Conservation (phyloP, 2,329 filamentous ascomycete genomes). For the Lasiodiplodia citricola region DNA sequence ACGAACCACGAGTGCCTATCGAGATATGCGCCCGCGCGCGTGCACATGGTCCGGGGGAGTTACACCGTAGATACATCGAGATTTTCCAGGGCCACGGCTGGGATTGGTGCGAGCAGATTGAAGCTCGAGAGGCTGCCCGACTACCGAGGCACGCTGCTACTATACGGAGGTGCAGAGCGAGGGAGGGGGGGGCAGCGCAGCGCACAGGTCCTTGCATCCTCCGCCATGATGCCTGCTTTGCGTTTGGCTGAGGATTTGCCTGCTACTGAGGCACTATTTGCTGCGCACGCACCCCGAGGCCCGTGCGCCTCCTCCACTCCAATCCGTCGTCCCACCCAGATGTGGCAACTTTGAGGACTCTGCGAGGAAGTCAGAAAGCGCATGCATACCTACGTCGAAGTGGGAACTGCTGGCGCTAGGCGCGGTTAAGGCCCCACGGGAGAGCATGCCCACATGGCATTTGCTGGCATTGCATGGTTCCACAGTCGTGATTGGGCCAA, state of each 20-base stretch:
- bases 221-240: background rate
- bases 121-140: background rate
- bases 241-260: background rate
- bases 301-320: background rate
- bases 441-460: constrained; percentile 1
- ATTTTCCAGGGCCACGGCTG: background rate
- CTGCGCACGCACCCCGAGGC: background rate
- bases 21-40: constrained; percentile 13
- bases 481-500: background rate
- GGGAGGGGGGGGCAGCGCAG: background rate
- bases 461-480: constrained; percentile 15
- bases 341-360: background rate
- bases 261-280: background rate
- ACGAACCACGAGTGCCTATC: constrained; percentile 19
- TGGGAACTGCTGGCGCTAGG: constrained; percentile 1
- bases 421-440: constrained; percentile 5
- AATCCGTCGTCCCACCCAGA: background rate
- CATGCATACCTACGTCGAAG: background rate
- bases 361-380: background rate
- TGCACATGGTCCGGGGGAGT: constrained; percentile 4
- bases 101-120: background rate
- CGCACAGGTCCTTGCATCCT: background rate
- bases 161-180: background rate
- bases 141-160: background rate
- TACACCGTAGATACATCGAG: constrained; percentile 24